A percentile compares a stretch with the other conserved stretches of the same genome.
These are phyloP conservation scores for Vinca major DNA, from an alignment of 305 asterid genomes.

Conservation along the genomic window DNA sequence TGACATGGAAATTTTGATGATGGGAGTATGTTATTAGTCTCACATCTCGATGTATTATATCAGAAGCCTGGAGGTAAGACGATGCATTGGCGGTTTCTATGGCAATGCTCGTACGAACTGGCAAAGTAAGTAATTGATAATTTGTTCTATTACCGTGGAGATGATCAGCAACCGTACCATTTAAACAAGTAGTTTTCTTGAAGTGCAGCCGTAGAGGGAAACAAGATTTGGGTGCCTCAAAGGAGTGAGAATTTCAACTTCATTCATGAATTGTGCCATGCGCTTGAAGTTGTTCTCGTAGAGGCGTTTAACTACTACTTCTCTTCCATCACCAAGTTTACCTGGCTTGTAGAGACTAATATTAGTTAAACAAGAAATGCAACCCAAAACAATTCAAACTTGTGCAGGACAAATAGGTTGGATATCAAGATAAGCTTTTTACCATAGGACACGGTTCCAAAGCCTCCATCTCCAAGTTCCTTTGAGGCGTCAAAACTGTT, in stretches of 20 bases:
- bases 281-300: conserved; percentile 43
- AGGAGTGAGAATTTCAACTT: conserved; percentile 35
- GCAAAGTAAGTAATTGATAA: conserved; percentile 32
- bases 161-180: conserved; percentile 65
- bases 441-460: conserved; percentile 54
- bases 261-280: conserved; percentile 53
- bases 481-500: conserved; percentile 34
- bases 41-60: conserved; percentile 53
- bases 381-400: not conserved
- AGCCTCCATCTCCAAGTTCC: conserved; percentile 64
- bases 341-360: conserved; percentile 21
- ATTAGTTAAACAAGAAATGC: not conserved
- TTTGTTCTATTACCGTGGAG: conserved; percentile 39
- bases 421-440: conserved; percentile 3
- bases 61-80: conserved; percentile 55
- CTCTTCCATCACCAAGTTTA: conserved; percentile 52
- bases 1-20: conserved; percentile 36
- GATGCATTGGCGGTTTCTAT: conserved; percentile 52
- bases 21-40: conserved; percentile 53
- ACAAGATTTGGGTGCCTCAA: conserved; percentile 55
- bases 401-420: too few species aligned
- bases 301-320: conserved; percentile 54
- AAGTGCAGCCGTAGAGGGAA: conserved; percentile 51
- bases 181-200: conserved; percentile 55
- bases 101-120: conserved; percentile 47